Percentiles rank a stretch among this genome's conserved stretches.
These are phyloP conservation scores for Rhododendron ferrugineum DNA, from an alignment of 148 eudicot genomes.

Conservation along the genomic window DNA sequence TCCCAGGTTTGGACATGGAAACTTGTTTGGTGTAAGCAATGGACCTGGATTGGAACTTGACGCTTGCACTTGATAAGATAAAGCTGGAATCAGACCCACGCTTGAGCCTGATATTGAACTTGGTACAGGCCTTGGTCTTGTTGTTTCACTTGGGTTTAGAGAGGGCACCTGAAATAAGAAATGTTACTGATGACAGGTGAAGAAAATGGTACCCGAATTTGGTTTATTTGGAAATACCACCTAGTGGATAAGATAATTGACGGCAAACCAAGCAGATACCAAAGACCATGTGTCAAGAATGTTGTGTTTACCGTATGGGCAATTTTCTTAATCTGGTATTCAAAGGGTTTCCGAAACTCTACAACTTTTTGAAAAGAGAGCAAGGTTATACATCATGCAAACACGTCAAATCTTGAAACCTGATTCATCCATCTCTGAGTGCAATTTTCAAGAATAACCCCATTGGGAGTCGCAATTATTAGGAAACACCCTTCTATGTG, in stretches of 20 bases:
- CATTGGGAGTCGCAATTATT: neutral
- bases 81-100: neutral
- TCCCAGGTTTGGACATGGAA: neutral
- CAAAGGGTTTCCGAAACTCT: neutral
- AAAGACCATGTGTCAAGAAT: neutral
- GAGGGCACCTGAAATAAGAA: constrained; percentile 15
- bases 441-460: neutral
- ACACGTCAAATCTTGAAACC: neutral
- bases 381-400: neutral
- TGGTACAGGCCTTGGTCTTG: constrained; percentile 1
- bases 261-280: neutral
- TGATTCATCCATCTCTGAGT: neutral
- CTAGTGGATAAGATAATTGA: neutral
- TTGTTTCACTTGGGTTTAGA: neutral
- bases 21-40: neutral
- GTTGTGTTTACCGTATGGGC: neutral
- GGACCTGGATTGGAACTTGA: neutral
- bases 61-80: neutral
- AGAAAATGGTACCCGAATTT: neutral
- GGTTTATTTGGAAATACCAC: neutral
- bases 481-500: neutral
- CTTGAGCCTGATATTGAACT: neutral
- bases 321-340: neutral
- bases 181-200: neutral
- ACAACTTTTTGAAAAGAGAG: neutral